These are phyloP conservation scores for Chiua virens DNA, from an alignment of 768 basidiomycete genomes.

Conservation along the genomic window DNA sequence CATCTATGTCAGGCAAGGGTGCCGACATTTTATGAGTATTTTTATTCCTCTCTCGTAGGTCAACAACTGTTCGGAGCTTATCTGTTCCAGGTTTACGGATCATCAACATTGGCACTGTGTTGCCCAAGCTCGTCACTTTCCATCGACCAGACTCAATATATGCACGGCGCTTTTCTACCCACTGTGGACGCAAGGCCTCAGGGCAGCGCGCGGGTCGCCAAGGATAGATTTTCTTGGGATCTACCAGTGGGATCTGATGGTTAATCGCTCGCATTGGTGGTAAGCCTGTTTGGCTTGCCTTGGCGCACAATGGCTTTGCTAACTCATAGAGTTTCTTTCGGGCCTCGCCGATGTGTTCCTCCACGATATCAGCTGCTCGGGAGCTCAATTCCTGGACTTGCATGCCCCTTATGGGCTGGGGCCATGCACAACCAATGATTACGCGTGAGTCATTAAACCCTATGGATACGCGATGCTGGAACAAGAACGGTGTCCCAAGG, in stretches of 20 bases:
- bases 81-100: constrained; percentile 1
- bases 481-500: constrained; percentile 40
- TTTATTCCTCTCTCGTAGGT: constrained; percentile 10
- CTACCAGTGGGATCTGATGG: not conserved
- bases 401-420: constrained; percentile 16
- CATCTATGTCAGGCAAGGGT: constrained; percentile 18
- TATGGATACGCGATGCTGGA: constrained; percentile 29
- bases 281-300: not conserved
- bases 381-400: not conserved
- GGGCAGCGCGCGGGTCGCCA: not conserved
- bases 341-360: not conserved
- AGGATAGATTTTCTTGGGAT: not conserved
- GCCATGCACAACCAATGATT: constrained; percentile 4
- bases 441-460: constrained; percentile 27
- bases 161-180: not conserved
- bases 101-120: constrained; percentile 3
- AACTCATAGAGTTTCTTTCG: constrained; percentile 8
- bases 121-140: not conserved
- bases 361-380: not conserved
- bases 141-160: not conserved
- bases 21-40: constrained; percentile 18
- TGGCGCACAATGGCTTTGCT: not conserved
- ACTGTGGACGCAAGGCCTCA: not conserved
- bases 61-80: not conserved
- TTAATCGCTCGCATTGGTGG: constrained; percentile 6